Percentiles rank a stretch among this genome's conserved stretches.
phyloP scores from a whole-genome alignment of 1,139 yeast species.

The Candida freyschussii region DNA sequence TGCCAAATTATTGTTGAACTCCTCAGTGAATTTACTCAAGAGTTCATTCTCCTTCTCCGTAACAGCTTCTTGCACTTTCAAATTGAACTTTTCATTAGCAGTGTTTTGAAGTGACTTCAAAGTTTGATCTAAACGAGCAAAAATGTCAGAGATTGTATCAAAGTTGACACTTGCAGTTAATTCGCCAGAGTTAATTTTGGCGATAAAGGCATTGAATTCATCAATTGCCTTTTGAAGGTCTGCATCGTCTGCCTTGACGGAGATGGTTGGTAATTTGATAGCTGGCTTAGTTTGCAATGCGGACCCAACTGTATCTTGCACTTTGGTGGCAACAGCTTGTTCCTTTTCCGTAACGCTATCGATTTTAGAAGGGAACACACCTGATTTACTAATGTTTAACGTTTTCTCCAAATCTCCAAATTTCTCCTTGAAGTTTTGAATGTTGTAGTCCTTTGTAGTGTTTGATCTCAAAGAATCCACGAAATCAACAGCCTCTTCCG shows the following conservation, averaged over 20 bases:
- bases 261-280: conserved; percentile 27
- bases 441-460: conserved; percentile 29
- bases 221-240: conserved; percentile 29
- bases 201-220: conserved; percentile 32
- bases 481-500: conserved; percentile 45
- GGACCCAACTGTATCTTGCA: conserved; percentile 12
- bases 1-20: conserved; percentile 58
- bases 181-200: conserved; percentile 29
- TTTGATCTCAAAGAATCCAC: conserved; percentile 41
- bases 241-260: conserved; percentile 27
- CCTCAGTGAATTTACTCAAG: conserved; percentile 45
- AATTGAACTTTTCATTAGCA: conserved; percentile 16
- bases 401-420: conserved; percentile 36
- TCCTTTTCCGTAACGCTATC: conserved; percentile 22
- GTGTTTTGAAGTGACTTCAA: conserved; percentile 9
- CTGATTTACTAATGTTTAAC: conserved; percentile 40
- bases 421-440: conserved; percentile 33
- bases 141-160: conserved; percentile 12
- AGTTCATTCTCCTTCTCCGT: conserved; percentile 31
- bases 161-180: conserved; percentile 13
- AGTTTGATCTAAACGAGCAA: conserved; percentile 14
- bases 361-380: conserved; percentile 31
- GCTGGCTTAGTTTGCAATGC: conserved; percentile 15
- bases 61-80: conserved; percentile 24
- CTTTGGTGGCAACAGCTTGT: conserved; percentile 5